Evolutionary conservation across 2,329 filamentous ascomycete species (phyloP), one percentile per base, ranked within the genome.

Genomic region (Calonectria naviculata): DNA sequence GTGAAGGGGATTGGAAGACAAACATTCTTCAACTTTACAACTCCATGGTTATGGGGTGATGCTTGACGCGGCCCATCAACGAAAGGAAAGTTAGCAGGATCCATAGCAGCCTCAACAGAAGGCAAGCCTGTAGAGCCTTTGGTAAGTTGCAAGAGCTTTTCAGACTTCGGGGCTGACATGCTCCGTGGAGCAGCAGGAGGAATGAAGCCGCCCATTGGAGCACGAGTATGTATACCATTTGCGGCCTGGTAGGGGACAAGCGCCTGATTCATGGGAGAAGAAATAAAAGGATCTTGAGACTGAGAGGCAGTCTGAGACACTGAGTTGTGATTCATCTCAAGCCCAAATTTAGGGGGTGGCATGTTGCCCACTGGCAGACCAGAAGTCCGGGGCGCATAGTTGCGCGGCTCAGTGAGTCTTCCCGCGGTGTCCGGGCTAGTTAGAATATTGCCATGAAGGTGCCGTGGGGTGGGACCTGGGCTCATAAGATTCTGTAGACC

Each of bases 21-120:
- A 75, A 89, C 88, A 46, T 90, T 90, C 63, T 79, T 83, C 36
- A 90, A 81, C 71, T 86, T 85, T 24, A 90, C 79, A 1, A 90
- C 87, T 3, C 86, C 88, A 38, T 82, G 71, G 42, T 80, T 81
- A 13, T 77, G 73, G 0, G 80, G 76, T 10, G 78, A 74, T 1
- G 78, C 72, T 52, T 81, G 76, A 8, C 79, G 77, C 4, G 80
- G 81, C 8, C 81, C 80, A 70, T 87, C 85, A 0, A 84, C 72
- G 70, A 89, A 89, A 0, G 88, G 88, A 56, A 89, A 87, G 71
- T 84, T 84, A 7, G 74, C 70, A 0, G 82, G 77, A 17, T 81
- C 75, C 67, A 88, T 74, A 7, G 86, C 84, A 1, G 74, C 72
- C 2, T 80, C 72, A 0, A 83, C 61, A 6, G 73, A 78, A 0